Conservation (phyloP, 371 early-diverging fungal genomes). For the Lichtheimia ramosa region DNA sequence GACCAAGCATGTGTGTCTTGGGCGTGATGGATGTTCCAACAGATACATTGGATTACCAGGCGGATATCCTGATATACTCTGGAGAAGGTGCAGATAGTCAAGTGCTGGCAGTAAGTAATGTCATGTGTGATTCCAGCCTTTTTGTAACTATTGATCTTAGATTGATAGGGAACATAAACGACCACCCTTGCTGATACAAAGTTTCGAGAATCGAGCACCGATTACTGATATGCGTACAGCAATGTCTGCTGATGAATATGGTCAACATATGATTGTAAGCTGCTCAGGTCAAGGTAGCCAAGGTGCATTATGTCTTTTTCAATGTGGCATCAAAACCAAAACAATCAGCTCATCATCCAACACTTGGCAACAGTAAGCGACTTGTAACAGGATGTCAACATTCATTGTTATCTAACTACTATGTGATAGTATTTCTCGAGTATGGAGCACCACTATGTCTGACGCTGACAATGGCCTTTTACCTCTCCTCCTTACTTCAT, state of each 20-base stretch:
- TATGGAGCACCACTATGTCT: no score
- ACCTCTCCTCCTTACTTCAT: no score
- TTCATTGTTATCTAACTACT: no score
- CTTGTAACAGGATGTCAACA: no score
- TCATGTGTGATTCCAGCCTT: no score
- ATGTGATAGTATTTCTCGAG: no score
- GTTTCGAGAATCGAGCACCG: slow-evolving; percentile 36
- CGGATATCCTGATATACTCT: slow-evolving; percentile 24
- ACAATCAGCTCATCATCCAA: no score
- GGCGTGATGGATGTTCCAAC: slow-evolving; percentile 18
- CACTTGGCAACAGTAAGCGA: no score
- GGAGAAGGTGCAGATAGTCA: slow-evolving; percentile 44
- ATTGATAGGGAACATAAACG: no score
- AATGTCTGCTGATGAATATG: not conserved
- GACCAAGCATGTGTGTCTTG: slow-evolving; percentile 29
- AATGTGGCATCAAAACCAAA: slow-evolving; percentile 22
- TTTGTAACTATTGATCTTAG: no score
- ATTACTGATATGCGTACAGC: slow-evolving; percentile 24
- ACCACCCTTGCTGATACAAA: slow-evolving; percentile 15
- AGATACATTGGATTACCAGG: not conserved
- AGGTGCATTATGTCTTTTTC: slow-evolving; percentile 26
- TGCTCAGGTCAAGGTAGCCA: slow-evolving; percentile 36
- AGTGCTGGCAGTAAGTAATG: slow-evolving; percentile 27
- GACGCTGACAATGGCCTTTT: no score
- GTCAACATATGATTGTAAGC: slow-evolving; percentile 22